Evolutionary conservation across 371 early-diverging fungal genomes (phyloP).

Genomic region (Mucor racemosus): DNA sequence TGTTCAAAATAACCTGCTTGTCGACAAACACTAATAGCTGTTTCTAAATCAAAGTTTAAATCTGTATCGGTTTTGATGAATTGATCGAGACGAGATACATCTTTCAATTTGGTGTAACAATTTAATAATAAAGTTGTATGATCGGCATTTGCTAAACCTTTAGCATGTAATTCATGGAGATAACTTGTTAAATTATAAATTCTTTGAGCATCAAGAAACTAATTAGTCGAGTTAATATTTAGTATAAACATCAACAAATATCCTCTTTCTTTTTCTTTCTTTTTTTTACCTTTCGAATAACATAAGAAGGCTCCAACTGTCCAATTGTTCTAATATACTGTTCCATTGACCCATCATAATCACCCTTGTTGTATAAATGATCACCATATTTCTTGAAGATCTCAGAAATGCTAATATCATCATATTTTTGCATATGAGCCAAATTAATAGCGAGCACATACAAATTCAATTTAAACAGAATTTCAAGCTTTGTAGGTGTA

Average conservation of each 20-base stretch:
- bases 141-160: constrained; percentile 86
- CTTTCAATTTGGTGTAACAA: constrained; percentile 95
- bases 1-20: constrained; percentile 89
- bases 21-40: constrained; percentile 92
- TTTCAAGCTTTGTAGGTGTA: constrained; percentile 83
- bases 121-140: constrained; percentile 95
- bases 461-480: constrained; percentile 85
- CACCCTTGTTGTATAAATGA: constrained; percentile 78
- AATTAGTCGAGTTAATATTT: no score
- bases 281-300: constrained; percentile 80
- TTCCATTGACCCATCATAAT: constrained; percentile 89
- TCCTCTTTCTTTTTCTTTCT: no score
- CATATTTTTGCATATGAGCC: constrained; percentile 77
- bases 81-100: constrained; percentile 77
- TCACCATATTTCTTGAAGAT: constrained; percentile 94
- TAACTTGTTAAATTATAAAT: constrained; percentile 89
- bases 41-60: constrained; percentile 87
- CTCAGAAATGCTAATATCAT: constrained; percentile 78
- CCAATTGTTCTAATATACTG: constrained; percentile 93
- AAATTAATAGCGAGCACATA: constrained; percentile 86
- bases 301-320: constrained; percentile 93
- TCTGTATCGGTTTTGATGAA: constrained; percentile 85
- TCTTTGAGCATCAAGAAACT: constrained; percentile 92
- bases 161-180: constrained; percentile 86
- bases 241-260: no score